Evolutionary conservation across 2,329 filamentous ascomycete species (phyloP), one percentile per base, ranked within the genome.

Genomic region (Hymenoscyphus fraxineus): DNA sequence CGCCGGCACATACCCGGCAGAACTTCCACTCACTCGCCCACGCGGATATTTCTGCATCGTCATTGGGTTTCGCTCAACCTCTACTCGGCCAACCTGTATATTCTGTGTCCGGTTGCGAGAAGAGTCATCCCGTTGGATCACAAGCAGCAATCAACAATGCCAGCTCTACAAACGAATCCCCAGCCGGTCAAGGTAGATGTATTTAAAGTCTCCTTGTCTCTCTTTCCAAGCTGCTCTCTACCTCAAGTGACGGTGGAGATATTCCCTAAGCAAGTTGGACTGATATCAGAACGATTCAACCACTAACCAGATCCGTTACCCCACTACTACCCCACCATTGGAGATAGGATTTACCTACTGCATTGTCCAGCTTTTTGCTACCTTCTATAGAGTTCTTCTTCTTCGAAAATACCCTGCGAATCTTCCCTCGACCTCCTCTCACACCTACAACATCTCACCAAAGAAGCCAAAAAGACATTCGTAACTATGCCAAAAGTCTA

Each of bases 401-500:
- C 38, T n/a, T 19, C 38, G 16, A 31, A 59, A 27, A 41, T 22
- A 58, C 4, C 56, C 32, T 19, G 38, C 56, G 9, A 44, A 59
- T 16, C 38, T n/a, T 56, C 15, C 32, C 40, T 27, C 27, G 3
- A 27, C 27, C 27, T 27, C 27, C n/a, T n/a, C n/a, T n/a, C n/a
- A n/a, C n/a, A n/a, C n/a, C n/a, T n/a, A n/a, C n/a, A n/a, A n/a
- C n/a, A n/a, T n/a, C n/a, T n/a, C n/a, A n/a, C n/a, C n/a, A n/a
- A n/a, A n/a, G n/a, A n/a, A n/a, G n/a, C n/a, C 19, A 15, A 12
- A 51, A 27, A 35, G 32, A 4, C 41, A n/a, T 39, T 6, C 41
- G 5, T 10, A 22, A 65, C 27, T 63, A 66, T 70, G 71, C 55
- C 66, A 13, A 71, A 69, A 64, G 67, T 68, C 55, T 85, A 81